Evolutionary conservation across 305 asterid species (phyloP), one percentile per base, ranked within the genome.

Genomic region (Fraxinus platypoda): DNA sequence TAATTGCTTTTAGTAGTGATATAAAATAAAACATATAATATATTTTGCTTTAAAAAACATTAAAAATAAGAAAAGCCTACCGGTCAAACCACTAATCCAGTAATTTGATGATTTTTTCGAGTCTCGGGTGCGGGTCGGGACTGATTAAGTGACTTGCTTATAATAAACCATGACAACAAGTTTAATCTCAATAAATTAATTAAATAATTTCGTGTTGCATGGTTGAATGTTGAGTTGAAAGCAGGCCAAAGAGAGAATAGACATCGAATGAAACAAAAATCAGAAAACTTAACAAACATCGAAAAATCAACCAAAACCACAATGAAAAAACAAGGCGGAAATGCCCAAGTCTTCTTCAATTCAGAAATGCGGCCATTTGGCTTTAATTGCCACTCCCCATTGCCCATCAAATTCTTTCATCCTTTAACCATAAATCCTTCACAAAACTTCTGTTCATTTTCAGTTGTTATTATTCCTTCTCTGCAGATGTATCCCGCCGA

Each of bases 331-430:
- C 66, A 79, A 68, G 88, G 86, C 87, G 88, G 86, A 82, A 13
- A 30, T 31, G 86, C 59, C 88, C 31, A 81, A 74, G 90, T 57
- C 72, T 23, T 37, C 35, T 68, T 38, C 77, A 80, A 49, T 77
- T 80, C 64, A 80, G 31, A 66, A 81, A 86, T 73, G 78, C 84
- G 88, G 85, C 87, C 83, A 46, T 46, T 79, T 84, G 87, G 74
- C 59, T 83, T 77, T 49, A 81, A 77, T 15, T 74, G 83, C 76
- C 80, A 66, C 46, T 34, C 0, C 21, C 66, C 66, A 19, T 54
- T 54, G 8, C 64, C 64, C 25, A 3, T 54, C 64, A 54, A n/a
- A n/a, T 54, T 46, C 19, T 46, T 46, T 11, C 6, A 3, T 46
- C 3, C n/a, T 46, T 46, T 46, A 46, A 3, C 87, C 87, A 83